Base-by-base conservation (phyloP, 2,329 filamentous ascomycete species). In the Neocucurbitaria cava region DNA sequence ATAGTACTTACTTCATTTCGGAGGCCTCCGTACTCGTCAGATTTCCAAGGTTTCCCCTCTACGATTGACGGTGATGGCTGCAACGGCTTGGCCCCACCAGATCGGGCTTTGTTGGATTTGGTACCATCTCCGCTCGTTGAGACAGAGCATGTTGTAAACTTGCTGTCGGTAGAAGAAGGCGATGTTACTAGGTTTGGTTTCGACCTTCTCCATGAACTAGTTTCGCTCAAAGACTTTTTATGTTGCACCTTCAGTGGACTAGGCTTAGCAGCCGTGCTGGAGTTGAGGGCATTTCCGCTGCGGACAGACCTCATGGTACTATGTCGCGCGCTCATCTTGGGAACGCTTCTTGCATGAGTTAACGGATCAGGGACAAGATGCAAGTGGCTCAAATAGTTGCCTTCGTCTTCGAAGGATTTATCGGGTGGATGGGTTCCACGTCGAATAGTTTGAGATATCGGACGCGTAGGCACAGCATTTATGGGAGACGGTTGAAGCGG, bases 1-100 rank as follows among this genome's bases (percentile, higher is more conserved):
- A 51, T 44, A 30, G 53, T 54, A 75, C 72, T 72, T 56, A 74
- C 72, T 56, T 69, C 68, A 57, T 65, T 57, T 58, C 56, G 62
- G 48, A 46, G 59, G 30, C 46, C 59, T 49, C 57, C 46, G 13
- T 49, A 54, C 48, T 61, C 51, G 24, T 40, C 57, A 18, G 43
- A 61, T 30, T 46, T 58, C 50, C 59, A 52, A 11, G 47, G 42
- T 41, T 58, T 60, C 17, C 56, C 59, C 52, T 72, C 69, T 35
- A 66, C 47, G 20, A 63, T 62, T 36, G 65, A 39, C 17, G 63
- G 65, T 38, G 67, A 61, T 44, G 62, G 63, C 51, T 67, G 68
- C 40, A 64, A 53, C 45, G 49, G 54, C 35, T 49, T 62, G 24
- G 64, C 59, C 28, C 56, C 52, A 13, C 62, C 64, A 39, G 61